These are phyloP conservation scores for Agaricus sinodeliciosus DNA, from an alignment of 768 basidiomycete genomes.

Conservation along the genomic window DNA sequence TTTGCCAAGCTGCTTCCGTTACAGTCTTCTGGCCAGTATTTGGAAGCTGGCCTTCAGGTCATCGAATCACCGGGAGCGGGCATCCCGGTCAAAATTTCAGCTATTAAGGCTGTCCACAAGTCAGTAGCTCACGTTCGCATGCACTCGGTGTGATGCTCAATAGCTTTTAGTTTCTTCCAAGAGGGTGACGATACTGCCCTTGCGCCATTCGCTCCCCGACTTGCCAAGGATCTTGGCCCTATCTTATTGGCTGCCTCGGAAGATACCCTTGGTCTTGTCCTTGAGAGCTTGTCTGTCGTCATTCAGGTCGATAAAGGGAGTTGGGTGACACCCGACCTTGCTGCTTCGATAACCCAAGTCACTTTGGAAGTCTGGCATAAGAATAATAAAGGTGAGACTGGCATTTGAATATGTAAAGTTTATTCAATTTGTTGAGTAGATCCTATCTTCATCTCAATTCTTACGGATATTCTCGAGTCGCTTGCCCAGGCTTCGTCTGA, in stretches of 20 bases:
- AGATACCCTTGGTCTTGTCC: constrained; percentile 81
- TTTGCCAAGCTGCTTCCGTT: constrained; percentile 70
- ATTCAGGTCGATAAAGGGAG: constrained; percentile 65
- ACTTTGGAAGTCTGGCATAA: constrained; percentile 80
- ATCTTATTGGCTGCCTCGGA: constrained; percentile 77
- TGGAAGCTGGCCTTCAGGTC: constrained; percentile 81
- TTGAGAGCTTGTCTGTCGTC: constrained; percentile 80
- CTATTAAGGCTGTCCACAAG: constrained; percentile 93
- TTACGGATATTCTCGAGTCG: constrained; percentile 72
- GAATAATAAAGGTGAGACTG: constrained; percentile 67
- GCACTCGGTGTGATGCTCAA: neutral
- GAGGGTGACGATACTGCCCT: constrained; percentile 55
- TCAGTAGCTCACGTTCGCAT: constrained; percentile 27
- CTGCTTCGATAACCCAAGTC: constrained; percentile 56
- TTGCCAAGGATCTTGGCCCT: constrained; percentile 77
- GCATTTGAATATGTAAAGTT: neutral
- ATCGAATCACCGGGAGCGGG: constrained; percentile 67
- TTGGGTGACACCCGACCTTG: constrained; percentile 67
- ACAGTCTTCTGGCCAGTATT: constrained; percentile 74
- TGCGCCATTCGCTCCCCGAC: constrained; percentile 59
- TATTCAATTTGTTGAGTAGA: constrained; percentile 33
- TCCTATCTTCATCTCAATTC: constrained; percentile 81
- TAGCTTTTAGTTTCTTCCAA: constrained; percentile 55
- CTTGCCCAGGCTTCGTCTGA: constrained; percentile 57
- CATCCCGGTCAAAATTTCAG: constrained; percentile 90